Evolutionary conservation across 1,284 basidiomycete genomes (phyloP), one percentile per base, ranked within the genome.

Genomic region (Heliocybe sulcata): DNA sequence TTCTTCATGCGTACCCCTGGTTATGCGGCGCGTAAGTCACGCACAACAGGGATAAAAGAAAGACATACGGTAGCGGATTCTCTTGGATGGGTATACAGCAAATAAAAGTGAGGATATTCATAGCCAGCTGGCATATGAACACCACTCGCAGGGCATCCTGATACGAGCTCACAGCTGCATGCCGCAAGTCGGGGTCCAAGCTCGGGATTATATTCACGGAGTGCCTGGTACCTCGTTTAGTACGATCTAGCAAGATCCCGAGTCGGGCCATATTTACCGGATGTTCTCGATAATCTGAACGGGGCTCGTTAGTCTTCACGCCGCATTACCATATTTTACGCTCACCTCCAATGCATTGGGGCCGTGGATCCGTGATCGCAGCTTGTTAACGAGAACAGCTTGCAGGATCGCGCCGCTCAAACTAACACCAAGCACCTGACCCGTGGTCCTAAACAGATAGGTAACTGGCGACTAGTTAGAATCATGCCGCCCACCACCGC

Each of bases 361-460:
- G 26, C 88, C 91, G n/a, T 77, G 79, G 63, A 95, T 93, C 55
- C 84, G 78, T 59, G 78, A 72, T 54, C 80, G 80, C 56, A 95
- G 72, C 65, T 88, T 82, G 51, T 75, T 70, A 22, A 85, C 72
- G 47, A 95, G 76, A 29, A 93, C 77, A 3, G 82, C 81, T 70
- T 95, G 93, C 23, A 92, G 74, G 45, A 94, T 69, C 1, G 90
- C 87, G 29, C 90, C 90, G 58, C 88, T 87, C 48, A 94, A 72
- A 62, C 89, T 87, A 53, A 95, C 93, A 51, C 92, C 92, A 48
- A 95, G 78, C 20, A 94, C 93, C 72, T 95, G 93, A 14, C 93
- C 93, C 11, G 90, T 91, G 3, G 92, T 94, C 62, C 92, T 78
- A 74, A 93, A 94, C 52, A 94, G 75, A 71, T 95, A 95, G 23